Percentiles rank a stretch among this genome's conserved stretches.
phyloP scores from a whole-genome alignment of 2,329 filamentous ascomycete genomes.

The Elsinoe batatas region DNA sequence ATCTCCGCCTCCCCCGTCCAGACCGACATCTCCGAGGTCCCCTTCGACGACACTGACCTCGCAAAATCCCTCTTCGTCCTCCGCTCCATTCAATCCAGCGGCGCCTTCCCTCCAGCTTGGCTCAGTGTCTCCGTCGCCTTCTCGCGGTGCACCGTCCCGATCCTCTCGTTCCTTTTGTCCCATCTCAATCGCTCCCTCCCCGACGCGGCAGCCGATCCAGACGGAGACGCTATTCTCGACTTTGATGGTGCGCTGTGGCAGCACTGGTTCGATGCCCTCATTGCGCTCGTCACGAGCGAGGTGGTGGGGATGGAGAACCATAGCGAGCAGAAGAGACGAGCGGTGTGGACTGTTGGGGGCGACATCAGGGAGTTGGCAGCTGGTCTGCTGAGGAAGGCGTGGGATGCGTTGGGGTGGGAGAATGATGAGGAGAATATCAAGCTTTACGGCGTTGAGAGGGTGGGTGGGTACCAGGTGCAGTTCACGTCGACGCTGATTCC shows the following conservation, averaged over 20 bases:
- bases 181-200: conserved; percentile 78
- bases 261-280: conserved; percentile 76
- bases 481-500: conserved; percentile 89
- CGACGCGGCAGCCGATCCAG: conserved; percentile 71
- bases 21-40: not conserved
- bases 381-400: conserved; percentile 70
- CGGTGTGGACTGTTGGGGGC: conserved; percentile 97
- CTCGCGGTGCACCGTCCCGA: conserved; percentile 19
- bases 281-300: conserved; percentile 82
- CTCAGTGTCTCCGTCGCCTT: conserved; percentile 70
- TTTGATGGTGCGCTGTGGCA: conserved; percentile 96
- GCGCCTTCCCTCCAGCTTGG: conserved; percentile 84
- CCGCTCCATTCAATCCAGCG: conserved; percentile 78
- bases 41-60: conserved; percentile 2
- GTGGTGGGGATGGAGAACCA: conserved; percentile 89
- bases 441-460: conserved; percentile 67
- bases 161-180: conserved; percentile 14
- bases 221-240: conserved; percentile 39
- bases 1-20: not conserved
- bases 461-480: conserved; percentile 96
- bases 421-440: conserved; percentile 58
- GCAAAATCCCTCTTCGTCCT: conserved; percentile 58
- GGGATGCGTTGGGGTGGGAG: conserved; percentile 97
- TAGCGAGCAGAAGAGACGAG: conserved; percentile 88
- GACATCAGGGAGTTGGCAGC: conserved; percentile 90